Evolutionary conservation across 495 filamentous ascomycete species (phyloP).

Genomic region (Lophium mytilinum): DNA sequence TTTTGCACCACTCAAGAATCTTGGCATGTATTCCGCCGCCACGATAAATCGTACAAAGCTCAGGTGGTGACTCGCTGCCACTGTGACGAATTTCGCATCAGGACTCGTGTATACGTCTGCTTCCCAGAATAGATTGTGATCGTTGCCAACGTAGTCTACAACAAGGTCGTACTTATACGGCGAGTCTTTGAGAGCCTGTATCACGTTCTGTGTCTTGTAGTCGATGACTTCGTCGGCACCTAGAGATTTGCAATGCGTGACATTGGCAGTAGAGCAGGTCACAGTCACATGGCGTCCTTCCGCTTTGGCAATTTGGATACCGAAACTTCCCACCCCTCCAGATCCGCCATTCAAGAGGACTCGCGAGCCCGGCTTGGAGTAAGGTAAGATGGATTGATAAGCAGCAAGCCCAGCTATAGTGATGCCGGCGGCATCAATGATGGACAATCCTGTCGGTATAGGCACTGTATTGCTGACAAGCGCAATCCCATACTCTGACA

Average conservation of each 20-base stretch:
- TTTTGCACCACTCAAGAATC: slow-evolving; percentile 25
- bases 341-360: slow-evolving; percentile 31
- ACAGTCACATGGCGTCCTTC: slow-evolving; percentile 24
- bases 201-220: slow-evolving; percentile 48
- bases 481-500: slow-evolving; percentile 46
- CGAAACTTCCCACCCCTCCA: slow-evolving; percentile 27
- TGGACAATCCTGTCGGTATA: background rate
- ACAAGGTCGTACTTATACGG: slow-evolving; percentile 47
- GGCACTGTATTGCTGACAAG: slow-evolving; percentile 48
- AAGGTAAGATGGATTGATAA: slow-evolving; percentile 23
- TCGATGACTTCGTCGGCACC: slow-evolving; percentile 64
- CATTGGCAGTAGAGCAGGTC: slow-evolving; percentile 26
- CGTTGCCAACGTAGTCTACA: slow-evolving; percentile 55
- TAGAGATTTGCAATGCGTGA: slow-evolving; percentile 39
- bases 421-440: slow-evolving; percentile 23
- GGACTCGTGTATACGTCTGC: slow-evolving; percentile 18
- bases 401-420: slow-evolving; percentile 24
- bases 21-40: slow-evolving; percentile 10
- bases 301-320: slow-evolving; percentile 29
- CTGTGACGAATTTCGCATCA: slow-evolving; percentile 9
- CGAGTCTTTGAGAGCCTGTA: slow-evolving; percentile 38
- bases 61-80: slow-evolving; percentile 16
- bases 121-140: slow-evolving; percentile 31
- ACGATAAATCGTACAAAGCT: slow-evolving; percentile 2
- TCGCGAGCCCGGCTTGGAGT: slow-evolving; percentile 18